A percentile compares a stretch with the other conserved stretches of the same genome.
phyloP scores from a whole-genome alignment of 495 filamentous ascomycete genomes.

The Penicillium bovifimosum region DNA sequence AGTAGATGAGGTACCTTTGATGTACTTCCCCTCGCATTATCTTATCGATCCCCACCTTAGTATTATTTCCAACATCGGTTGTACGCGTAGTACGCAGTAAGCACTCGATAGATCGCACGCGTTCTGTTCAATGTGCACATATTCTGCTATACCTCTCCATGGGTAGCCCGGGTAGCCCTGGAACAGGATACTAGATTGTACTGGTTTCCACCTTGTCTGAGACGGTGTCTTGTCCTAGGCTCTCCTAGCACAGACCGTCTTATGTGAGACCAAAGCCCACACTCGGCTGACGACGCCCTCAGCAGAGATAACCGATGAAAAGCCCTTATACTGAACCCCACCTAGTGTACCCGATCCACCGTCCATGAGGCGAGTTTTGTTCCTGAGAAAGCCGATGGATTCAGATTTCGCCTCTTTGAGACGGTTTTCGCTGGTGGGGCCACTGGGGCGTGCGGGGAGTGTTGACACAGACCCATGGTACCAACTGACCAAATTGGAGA shows the following conservation, averaged over 20 bases:
- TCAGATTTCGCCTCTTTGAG: not conserved
- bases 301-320: not conserved
- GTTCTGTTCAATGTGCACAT: too few species aligned
- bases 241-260: slow-evolving; percentile 3
- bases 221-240: not conserved
- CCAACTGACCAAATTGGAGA: not conserved
- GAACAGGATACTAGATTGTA: too few species aligned
- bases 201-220: not conserved
- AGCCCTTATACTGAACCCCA: not conserved
- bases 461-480: not conserved
- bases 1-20: slow-evolving; percentile 4
- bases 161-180: too few species aligned
- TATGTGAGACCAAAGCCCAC: slow-evolving; percentile 4
- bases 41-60: slow-evolving; percentile 2
- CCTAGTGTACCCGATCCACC: not conserved
- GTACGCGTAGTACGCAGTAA: not conserved
- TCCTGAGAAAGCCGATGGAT: not conserved
- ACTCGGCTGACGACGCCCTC: slow-evolving; percentile 5
- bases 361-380: not conserved
- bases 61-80: not conserved
- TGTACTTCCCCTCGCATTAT: slow-evolving; percentile 4
- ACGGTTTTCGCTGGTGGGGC: not conserved
- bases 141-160: not conserved
- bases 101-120: too few species aligned
- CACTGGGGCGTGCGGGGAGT: not conserved